Base-by-base conservation (phyloP, 1,284 basidiomycete genomes). In the Xerocomus amazonicus region DNA sequence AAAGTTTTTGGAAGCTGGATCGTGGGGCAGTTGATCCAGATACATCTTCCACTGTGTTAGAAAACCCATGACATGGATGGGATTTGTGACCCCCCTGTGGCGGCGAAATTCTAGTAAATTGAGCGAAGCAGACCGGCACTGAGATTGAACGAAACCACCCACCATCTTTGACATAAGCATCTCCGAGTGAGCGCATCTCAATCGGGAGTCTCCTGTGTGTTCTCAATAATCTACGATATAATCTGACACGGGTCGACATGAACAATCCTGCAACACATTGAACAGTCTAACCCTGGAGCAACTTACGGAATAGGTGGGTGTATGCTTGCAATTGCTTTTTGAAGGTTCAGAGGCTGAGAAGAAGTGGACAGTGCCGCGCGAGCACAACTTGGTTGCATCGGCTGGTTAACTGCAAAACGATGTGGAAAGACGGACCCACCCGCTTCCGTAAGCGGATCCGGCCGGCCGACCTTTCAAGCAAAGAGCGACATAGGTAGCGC, bases 41-140 rank as follows among this genome's bases (percentile, higher is more conserved):
- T 97, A 97, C 52, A 80, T 65, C 68, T 95, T 96, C 94, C 94
- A 97, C 61, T 96, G 90, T 4, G 86, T 87, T 14, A 97, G 74
- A 65, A 97, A 97, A 2, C 91, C 92, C 65, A 97, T 93, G 56
- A 96, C 83, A 66, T 96, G 84, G 6, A 87, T 76, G 2, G 92
- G 90, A 70, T 97, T 96, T 31, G 84, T 84, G 10, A 84, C 81
- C n/a, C 78, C 72, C 57, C 73, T 80, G 55, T 95, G 93, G 43
- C 86, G 75, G 17, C 87, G 82, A 66, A 96, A 97, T 68, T 97
- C 93, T 90, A 51, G 43, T 8, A 51, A 35, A 17, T 12, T 13
- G 50, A 49, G 34, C 5, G 7, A 23, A 45, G 35, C 34, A 35
- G 19, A 33, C 34, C 17, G 32, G 45, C n/a, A n/a, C n/a, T n/a